Evolutionary conservation across 768 basidiomycete genomes (phyloP), one percentile per base, ranked within the genome.

Genomic region (Mycena haematopus): DNA sequence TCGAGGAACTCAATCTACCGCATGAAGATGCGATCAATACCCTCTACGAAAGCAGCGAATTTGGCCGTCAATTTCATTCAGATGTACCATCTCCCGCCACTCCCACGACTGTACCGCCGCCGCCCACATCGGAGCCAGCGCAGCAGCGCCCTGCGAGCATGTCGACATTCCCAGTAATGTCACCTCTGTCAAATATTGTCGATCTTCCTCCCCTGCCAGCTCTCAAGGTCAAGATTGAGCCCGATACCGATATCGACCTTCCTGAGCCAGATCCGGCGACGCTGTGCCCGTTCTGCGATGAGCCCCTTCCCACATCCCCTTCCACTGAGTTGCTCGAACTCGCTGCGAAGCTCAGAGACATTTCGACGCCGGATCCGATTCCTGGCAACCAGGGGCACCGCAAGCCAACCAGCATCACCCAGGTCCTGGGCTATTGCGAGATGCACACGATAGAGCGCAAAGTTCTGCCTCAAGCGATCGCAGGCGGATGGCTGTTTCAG

Each of bases 201-300:
- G 46, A 58, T 36, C 36, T 44, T 31, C 29, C 29, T 24, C 55
- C 55, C 1, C 29, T 13, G 36, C 15, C 36, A 17, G 6, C 27
- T 31, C 46, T 38, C 36, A 14, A 47, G 27, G 15, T 19, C 47
- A 6, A 7, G 6, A 14, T 13, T 14, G 27, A 49, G 27, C 14
- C 27, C 11, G 14, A 29, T 4, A 4, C 29, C 9, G 47, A 49
- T 11, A 49, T 19, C 13, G 51, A 46, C 2, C 11, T 31, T 11
- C 45, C 27, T 14, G 42, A 46, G 5, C 21, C 25, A 24, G 53
- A 50, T 38, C 52, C 60, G 0, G 31, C 21, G 1, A 31, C 22
- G 6, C 31, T 61, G 8, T 61, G 60, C 19, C 7, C 52, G 19
- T 61, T 54, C 25, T 61, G 60, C 35, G 60, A 61, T 27, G 45